A percentile compares a stretch with the other conserved stretches of the same genome.
Evolutionary conservation across 106 monocot species (phyloP).

Genomic region (Acorus calamus): DNA sequence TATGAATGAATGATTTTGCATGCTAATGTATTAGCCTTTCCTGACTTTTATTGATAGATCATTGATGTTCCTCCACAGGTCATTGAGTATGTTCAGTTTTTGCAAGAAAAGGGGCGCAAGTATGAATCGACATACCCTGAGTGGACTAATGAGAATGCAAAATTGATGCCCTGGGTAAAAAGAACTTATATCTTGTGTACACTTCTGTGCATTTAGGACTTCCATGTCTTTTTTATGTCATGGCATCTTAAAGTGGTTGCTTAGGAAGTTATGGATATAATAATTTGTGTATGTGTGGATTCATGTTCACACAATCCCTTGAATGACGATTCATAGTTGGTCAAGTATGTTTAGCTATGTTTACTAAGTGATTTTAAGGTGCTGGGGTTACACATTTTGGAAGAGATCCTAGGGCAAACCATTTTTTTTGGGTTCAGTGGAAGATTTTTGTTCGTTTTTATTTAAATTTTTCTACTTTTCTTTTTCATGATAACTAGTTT

Average conservation of each 20-base stretch:
- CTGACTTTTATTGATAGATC: not conserved
- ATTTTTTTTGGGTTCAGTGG: too few relatives aligned
- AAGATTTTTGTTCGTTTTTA: too few relatives aligned
- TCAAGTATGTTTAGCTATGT: too few relatives aligned
- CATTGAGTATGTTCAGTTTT: slow-evolving; percentile 53
- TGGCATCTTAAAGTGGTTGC: not conserved
- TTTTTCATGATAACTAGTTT: too few relatives aligned
- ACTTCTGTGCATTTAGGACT: too few relatives aligned
- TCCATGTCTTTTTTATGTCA: not conserved
- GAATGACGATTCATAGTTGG: not conserved
- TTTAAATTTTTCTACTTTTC: too few relatives aligned
- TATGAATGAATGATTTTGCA: not conserved
- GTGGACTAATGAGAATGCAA: slow-evolving; percentile 39
- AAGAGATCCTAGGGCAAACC: too few relatives aligned
- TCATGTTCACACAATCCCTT: not conserved
- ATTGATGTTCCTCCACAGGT: slow-evolving; percentile 23
- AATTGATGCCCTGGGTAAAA: slow-evolving; percentile 50
- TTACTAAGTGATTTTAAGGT: too few relatives aligned
- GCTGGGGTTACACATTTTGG: too few relatives aligned
- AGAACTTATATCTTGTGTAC: too few relatives aligned
- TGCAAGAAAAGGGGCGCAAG: slow-evolving; percentile 49
- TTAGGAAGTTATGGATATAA: not conserved
- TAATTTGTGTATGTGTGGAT: not conserved
- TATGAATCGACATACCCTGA: slow-evolving; percentile 35
- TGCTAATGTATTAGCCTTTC: not conserved